Evolutionary conservation across 2,329 filamentous ascomycete species (phyloP).

Genomic region (Cladosporium sp.): DNA sequence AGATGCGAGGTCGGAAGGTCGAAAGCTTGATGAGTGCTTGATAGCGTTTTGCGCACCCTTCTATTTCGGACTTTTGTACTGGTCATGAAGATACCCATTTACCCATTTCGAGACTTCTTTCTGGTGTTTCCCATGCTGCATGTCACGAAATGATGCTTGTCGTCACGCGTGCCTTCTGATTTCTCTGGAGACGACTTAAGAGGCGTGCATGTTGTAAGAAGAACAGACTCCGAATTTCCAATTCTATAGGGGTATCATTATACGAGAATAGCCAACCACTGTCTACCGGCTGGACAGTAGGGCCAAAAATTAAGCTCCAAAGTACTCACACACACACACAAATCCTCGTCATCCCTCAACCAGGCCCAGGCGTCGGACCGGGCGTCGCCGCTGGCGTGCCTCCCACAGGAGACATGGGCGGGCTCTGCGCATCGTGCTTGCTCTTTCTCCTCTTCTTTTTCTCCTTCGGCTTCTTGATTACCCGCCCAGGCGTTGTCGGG

Average conservation of each 20-base stretch:
- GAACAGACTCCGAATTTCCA: neutral
- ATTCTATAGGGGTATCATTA: constrained; percentile 6
- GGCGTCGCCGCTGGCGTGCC: constrained; percentile 12
- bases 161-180: neutral
- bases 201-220: neutral
- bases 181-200: neutral
- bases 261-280: neutral
- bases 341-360: neutral
- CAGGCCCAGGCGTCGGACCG: neutral
- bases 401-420: constrained; percentile 11
- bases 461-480: constrained; percentile 21
- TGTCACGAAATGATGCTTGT: neutral
- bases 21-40: neutral
- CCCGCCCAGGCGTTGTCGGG: constrained; percentile 21
- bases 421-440: constrained; percentile 20
- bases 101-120: neutral
- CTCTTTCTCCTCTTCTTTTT: constrained; percentile 27
- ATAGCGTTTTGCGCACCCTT: neutral
- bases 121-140: neutral
- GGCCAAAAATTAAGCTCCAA: neutral
- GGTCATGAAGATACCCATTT: neutral
- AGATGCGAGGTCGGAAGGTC: neutral
- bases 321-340: neutral
- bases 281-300: neutral
- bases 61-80: neutral